These are phyloP conservation scores for Bondarzewia mesenterica DNA, from an alignment of 1,284 basidiomycete genomes.

Conservation along the genomic window DNA sequence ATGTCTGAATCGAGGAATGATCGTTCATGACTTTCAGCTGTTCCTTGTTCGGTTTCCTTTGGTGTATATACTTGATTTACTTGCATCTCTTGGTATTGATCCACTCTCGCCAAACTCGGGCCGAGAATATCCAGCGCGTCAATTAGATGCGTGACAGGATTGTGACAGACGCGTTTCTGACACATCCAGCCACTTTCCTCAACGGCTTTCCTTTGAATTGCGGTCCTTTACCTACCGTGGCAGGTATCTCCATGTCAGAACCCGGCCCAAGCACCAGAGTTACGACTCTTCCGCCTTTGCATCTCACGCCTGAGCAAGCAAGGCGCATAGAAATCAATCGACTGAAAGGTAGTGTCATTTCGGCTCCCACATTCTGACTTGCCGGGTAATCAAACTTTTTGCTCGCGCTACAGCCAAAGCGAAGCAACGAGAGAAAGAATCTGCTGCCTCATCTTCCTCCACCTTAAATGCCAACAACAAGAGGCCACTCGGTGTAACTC, in stretches of 20 bases:
- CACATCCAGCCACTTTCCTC: too few relatives aligned
- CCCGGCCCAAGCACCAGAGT: conserved; percentile 13
- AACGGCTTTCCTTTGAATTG: too few relatives aligned
- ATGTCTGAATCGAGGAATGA: conserved; percentile 13
- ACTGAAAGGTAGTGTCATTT: conserved; percentile 27
- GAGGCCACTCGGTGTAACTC: conserved; percentile 24
- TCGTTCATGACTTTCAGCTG: conserved; percentile 1
- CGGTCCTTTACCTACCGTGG: too few relatives aligned
- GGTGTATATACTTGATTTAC: neutral
- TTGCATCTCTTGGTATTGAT: too few relatives aligned
- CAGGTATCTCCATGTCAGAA: conserved; percentile 11
- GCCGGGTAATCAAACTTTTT: too few relatives aligned
- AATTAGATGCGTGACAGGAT: too few relatives aligned
- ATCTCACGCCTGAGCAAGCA: conserved; percentile 29
- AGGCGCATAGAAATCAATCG: conserved; percentile 35
- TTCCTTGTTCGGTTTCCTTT: neutral
- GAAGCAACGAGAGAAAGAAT: conserved; percentile 35
- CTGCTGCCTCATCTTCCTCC: conserved; percentile 38
- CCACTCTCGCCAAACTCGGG: too few relatives aligned
- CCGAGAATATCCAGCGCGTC: too few relatives aligned
- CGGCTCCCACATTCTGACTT: too few relatives aligned
- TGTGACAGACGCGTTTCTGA: too few relatives aligned
- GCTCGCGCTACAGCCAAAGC: conserved; percentile 29
- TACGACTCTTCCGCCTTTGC: conserved; percentile 22
- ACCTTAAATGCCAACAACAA: conserved; percentile 24